Conservation (phyloP, 2,329 filamentous ascomycete genomes). For the Hymenoscyphus scutula region DNA sequence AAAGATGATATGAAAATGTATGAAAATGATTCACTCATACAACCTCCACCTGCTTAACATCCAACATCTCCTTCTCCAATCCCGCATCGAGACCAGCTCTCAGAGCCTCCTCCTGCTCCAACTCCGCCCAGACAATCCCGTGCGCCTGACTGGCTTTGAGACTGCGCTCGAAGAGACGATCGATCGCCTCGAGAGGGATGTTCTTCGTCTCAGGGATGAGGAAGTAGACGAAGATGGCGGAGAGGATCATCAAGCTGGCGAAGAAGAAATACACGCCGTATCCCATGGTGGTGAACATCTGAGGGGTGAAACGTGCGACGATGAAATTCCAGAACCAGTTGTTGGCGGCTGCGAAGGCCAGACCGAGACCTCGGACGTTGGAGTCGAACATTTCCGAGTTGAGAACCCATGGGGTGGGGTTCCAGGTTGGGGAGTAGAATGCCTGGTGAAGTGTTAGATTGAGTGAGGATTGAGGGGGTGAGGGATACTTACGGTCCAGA, state of each 20-base stretch:
- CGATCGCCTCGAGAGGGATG: constrained; percentile 63
- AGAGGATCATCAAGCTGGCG: constrained; percentile 58
- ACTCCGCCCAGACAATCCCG: constrained; percentile 28
- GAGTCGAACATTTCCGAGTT: constrained; percentile 75
- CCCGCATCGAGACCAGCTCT: constrained; percentile 24
- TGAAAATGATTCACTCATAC: constrained; percentile 3
- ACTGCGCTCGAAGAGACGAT: constrained; percentile 52
- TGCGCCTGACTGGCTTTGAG: constrained; percentile 28
- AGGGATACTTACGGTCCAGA: constrained; percentile 52
- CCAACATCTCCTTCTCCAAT: constrained; percentile 20
- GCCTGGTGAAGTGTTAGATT: constrained; percentile 33
- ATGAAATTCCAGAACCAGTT: constrained; percentile 71
- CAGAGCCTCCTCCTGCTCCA: constrained; percentile 27
- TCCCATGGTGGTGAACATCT: constrained; percentile 59
- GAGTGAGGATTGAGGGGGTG: too few relatives aligned
- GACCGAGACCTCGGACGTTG: constrained; percentile 66
- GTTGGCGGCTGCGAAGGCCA: constrained; percentile 67
- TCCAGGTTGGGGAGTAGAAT: constrained; percentile 71
- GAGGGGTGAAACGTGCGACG: constrained; percentile 63
- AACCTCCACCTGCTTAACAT: constrained; percentile 14
- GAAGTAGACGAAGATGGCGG: constrained; percentile 59
- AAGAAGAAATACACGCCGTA: constrained; percentile 71
- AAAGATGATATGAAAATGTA: too few relatives aligned
- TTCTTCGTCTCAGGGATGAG: constrained; percentile 65
- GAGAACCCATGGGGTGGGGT: constrained; percentile 73